Percentiles rank a stretch among this genome's conserved stretches.
Conservation (phyloP, 2,329 filamentous ascomycete genomes). For the Microsporum audouinii region DNA sequence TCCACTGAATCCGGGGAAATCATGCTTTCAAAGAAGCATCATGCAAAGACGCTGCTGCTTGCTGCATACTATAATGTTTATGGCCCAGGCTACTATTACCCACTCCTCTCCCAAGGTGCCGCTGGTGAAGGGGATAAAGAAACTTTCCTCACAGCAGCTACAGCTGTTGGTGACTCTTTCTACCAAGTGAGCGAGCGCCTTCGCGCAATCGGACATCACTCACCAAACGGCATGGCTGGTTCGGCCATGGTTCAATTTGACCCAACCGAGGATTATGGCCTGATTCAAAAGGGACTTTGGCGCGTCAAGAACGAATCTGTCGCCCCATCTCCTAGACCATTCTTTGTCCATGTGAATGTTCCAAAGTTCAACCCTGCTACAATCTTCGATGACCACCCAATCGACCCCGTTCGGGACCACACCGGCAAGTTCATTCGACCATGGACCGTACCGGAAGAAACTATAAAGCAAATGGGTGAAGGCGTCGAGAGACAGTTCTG, state of each 20-base stretch:
- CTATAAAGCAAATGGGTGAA: conserved; percentile 22
- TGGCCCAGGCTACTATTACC: conserved; percentile 37
- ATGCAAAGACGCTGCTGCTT: conserved; percentile 34
- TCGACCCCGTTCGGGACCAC: conserved; percentile 22
- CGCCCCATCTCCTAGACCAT: conserved; percentile 22
- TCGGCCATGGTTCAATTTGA: conserved; percentile 32
- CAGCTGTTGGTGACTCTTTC: conserved; percentile 29
- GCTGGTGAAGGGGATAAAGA: conserved; percentile 43
- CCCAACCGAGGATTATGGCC: conserved; percentile 24
- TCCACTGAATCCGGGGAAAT: conserved; percentile 38
- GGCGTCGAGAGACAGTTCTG: conserved; percentile 31
- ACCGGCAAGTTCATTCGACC: conserved; percentile 25
- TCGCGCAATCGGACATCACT: conserved; percentile 24
- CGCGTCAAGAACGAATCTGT: conserved; percentile 22
- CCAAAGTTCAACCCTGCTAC: conserved; percentile 32
- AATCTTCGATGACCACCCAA: conserved; percentile 23
- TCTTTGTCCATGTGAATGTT: conserved; percentile 32
- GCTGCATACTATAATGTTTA: conserved; percentile 41
- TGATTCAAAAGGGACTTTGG: conserved; percentile 18
- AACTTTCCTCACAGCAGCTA: conserved; percentile 38
- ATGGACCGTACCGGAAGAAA: conserved; percentile 23
- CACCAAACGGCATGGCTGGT: conserved; percentile 23
- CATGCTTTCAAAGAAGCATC: conserved; percentile 34
- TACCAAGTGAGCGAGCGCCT: conserved; percentile 33
- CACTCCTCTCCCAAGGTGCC: conserved; percentile 37